These are phyloP conservation scores for Pyracantha coccinea DNA, from an alignment of 331 rosid genomes.

Conservation along the genomic window DNA sequence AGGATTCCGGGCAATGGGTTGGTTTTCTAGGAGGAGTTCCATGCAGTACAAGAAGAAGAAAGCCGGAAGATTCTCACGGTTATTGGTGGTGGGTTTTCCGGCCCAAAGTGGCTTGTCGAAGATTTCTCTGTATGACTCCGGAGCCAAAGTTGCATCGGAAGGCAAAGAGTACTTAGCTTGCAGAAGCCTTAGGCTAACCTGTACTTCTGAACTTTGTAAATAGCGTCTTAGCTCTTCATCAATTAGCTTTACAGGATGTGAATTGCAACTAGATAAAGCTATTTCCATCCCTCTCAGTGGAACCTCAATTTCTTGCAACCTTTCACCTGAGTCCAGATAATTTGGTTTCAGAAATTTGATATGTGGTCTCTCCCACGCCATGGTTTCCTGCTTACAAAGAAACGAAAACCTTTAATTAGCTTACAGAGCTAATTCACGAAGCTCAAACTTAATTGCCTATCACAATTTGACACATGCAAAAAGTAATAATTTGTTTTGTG, in stretches of 20 bases:
- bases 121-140: constrained; percentile 20
- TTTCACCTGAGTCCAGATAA: constrained; percentile 23
- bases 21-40: constrained; percentile 36
- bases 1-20: constrained; percentile 15
- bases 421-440: not conserved
- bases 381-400: constrained; percentile 37
- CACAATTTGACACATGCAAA: no score
- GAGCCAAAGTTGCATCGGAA: constrained; percentile 30
- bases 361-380: constrained; percentile 62
- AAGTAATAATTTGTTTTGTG: no score
- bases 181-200: constrained; percentile 29
- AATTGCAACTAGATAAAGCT: constrained; percentile 42
- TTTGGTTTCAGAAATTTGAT: constrained; percentile 14
- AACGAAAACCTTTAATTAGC: not conserved
- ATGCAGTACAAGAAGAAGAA: constrained; percentile 59
- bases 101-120: constrained; percentile 10
- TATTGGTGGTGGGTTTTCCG: constrained; percentile 15
- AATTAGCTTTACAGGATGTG: constrained; percentile 26
- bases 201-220: constrained; percentile 22
- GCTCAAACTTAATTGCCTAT: not conserved
- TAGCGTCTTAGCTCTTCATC: constrained; percentile 37
- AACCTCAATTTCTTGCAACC: constrained; percentile 36
- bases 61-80: constrained; percentile 33
- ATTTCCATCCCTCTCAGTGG: constrained; percentile 59
- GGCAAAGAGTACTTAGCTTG: constrained; percentile 26